These are phyloP conservation scores for Cephalotrichum gorgonifer DNA, from an alignment of 2,329 filamentous ascomycete genomes.

Conservation along the genomic window DNA sequence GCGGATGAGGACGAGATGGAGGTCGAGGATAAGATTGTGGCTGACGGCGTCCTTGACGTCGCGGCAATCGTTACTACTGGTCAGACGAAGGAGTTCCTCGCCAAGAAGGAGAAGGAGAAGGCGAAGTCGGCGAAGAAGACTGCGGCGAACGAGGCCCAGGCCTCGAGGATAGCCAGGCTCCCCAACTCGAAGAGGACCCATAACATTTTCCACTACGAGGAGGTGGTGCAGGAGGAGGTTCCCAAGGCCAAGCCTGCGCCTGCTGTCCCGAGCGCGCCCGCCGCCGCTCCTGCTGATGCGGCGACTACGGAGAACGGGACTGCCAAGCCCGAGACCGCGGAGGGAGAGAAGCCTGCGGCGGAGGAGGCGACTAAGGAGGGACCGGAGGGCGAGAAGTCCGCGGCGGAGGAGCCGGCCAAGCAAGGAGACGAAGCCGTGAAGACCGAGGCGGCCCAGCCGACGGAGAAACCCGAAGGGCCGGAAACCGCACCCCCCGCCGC, in stretches of 20 bases:
- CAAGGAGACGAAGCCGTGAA: constrained; percentile 2
- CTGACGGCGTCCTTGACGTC: constrained; percentile 72
- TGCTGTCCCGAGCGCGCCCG: neutral
- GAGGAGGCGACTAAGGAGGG: neutral
- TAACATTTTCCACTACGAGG: constrained; percentile 66
- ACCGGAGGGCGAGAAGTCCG: constrained; percentile 4
- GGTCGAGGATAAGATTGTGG: constrained; percentile 32
- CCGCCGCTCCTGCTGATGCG: constrained; percentile 7
- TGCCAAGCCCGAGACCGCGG: constrained; percentile 2
- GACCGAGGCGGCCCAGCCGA: neutral
- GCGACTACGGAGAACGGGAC: neutral
- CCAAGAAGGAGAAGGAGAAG: constrained; percentile 75
- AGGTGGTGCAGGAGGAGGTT: constrained; percentile 47
- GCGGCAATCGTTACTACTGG: constrained; percentile 77
- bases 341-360: neutral
- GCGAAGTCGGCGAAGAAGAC: constrained; percentile 50
- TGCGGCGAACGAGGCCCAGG: constrained; percentile 38
- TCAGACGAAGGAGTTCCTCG: constrained; percentile 72
- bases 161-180: constrained; percentile 47
- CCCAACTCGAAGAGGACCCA: constrained; percentile 63
- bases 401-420: neutral
- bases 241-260: constrained; percentile 19
- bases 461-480: constrained; percentile 9
- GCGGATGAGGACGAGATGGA: constrained; percentile 24
- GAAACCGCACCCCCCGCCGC: constrained; percentile 10